These are phyloP conservation scores for Apiotrichum veenhuisii DNA, from an alignment of 1,284 basidiomycete species.

Conservation along the genomic window DNA sequence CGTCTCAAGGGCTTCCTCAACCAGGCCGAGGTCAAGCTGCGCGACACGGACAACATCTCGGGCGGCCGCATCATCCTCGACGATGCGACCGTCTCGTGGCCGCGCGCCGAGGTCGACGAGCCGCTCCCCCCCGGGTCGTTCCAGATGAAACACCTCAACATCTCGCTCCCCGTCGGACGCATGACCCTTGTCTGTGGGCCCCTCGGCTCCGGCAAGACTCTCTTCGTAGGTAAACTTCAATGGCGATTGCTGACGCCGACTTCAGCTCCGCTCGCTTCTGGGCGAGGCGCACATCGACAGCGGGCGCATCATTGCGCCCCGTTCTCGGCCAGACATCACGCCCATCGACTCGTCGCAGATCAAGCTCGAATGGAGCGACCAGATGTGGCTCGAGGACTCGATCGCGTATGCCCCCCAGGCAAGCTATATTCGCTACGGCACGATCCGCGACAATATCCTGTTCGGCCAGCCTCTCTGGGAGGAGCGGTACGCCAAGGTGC, in stretches of 20 bases:
- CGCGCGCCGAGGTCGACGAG: slow-evolving; percentile 11
- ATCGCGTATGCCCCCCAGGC: slow-evolving; percentile 47
- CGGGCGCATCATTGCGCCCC: slow-evolving; percentile 30
- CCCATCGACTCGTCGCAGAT: slow-evolving; percentile 22
- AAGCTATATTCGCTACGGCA: slow-evolving; percentile 47
- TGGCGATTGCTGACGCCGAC: slow-evolving; percentile 1
- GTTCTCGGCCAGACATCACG: slow-evolving; percentile 27
- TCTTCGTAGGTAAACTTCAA: slow-evolving; percentile 32
- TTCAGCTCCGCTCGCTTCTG: slow-evolving; percentile 40
- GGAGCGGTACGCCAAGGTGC: slow-evolving; percentile 40
- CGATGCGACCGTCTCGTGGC: slow-evolving; percentile 42
- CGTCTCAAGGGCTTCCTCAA: slow-evolving; percentile 39
- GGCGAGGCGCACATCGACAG: slow-evolving; percentile 36
- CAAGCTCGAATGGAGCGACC: slow-evolving; percentile 24
- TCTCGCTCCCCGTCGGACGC: slow-evolving; percentile 32
- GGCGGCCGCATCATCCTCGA: slow-evolving; percentile 24
- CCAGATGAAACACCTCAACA: slow-evolving; percentile 27
- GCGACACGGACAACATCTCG: slow-evolving; percentile 13
- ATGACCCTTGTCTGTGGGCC: slow-evolving; percentile 47
- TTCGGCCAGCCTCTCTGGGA: slow-evolving; percentile 49
- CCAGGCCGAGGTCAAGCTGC: slow-evolving; percentile 36
- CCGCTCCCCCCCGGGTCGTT: slow-evolving; percentile 16
- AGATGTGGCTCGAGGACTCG: slow-evolving; percentile 37
- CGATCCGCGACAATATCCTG: slow-evolving; percentile 48
- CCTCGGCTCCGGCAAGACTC: slow-evolving; percentile 46